These are phyloP conservation scores for Phellinidium pouzarii DNA, from an alignment of 1,284 basidiomycete species.

Conservation along the genomic window DNA sequence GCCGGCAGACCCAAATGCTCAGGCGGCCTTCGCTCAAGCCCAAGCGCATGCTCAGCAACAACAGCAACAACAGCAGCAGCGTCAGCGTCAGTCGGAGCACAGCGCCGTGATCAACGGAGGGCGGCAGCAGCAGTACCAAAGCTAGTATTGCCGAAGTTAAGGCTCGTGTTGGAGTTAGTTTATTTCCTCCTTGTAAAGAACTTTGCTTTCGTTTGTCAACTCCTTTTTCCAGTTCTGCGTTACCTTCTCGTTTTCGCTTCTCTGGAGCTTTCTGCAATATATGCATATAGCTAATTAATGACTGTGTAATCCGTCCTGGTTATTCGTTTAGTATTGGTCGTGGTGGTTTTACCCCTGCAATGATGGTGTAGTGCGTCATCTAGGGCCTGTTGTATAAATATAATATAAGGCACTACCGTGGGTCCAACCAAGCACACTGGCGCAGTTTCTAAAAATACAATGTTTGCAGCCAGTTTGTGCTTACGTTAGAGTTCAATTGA, in stretches of 20 bases:
- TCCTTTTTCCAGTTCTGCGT: neutral
- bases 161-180: neutral
- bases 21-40: conserved; percentile 15
- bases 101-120: conserved; percentile 1
- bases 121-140: conserved; percentile 9
- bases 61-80: conserved; percentile 15
- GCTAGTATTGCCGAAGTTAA: conserved; percentile 1
- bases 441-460: too few species aligned
- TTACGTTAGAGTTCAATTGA: too few species aligned
- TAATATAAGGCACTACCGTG: too few species aligned
- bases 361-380: too few species aligned
- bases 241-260: neutral
- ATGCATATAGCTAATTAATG: neutral
- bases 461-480: too few species aligned
- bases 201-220: neutral
- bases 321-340: neutral
- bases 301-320: neutral
- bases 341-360: neutral
- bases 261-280: too few species aligned
- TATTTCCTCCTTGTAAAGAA: neutral
- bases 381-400: neutral
- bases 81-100: conserved; percentile 7
- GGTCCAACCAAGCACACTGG: too few species aligned
- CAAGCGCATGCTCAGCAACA: conserved; percentile 16
- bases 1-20: conserved; percentile 9